These are phyloP conservation scores for Fraxinus pennsylvanica DNA, from an alignment of 257 asterid genomes.

Conservation along the genomic window DNA sequence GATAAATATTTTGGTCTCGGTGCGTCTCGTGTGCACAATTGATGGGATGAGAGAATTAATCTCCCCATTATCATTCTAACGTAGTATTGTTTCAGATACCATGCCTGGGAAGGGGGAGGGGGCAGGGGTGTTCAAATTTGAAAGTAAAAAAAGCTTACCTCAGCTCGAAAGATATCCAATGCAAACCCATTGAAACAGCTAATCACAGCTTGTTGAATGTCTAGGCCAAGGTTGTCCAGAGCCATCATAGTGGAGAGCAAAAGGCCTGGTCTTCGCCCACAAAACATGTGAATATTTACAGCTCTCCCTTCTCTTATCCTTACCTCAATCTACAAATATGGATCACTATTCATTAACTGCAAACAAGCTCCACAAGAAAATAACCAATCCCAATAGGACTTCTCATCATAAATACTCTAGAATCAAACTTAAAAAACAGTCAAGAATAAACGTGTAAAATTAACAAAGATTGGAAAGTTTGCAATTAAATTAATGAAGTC, in stretches of 20 bases:
- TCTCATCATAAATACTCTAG: not conserved
- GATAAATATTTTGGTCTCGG: not conserved
- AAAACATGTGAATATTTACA: constrained; percentile 67
- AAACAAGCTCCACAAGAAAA: not conserved
- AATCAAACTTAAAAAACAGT: not conserved
- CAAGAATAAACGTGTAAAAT: not conserved
- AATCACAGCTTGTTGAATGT: constrained; percentile 70
- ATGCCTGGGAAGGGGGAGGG: not conserved
- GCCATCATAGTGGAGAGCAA: constrained; percentile 61
- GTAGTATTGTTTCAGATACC: not conserved
- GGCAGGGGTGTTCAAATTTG: not conserved
- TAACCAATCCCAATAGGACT: not conserved
- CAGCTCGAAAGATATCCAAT: constrained; percentile 68
- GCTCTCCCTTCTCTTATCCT: constrained; percentile 66
- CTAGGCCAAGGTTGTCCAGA: constrained; percentile 64
- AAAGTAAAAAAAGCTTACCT: constrained; percentile 36
- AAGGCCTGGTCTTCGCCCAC: constrained; percentile 60
- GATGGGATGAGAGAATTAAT: not conserved
- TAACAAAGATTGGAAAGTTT: not conserved
- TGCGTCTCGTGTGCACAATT: not conserved
- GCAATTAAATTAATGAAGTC: constrained; percentile 14
- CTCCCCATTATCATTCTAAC: not conserved
- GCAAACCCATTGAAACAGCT: constrained; percentile 78
- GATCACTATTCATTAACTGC: not conserved
- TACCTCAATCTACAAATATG: constrained; percentile 56